Percentiles rank a stretch among this genome's conserved stretches.
Conservation (phyloP, 2,329 filamentous ascomycete genomes). For the Escovopsis weberi region DNA sequence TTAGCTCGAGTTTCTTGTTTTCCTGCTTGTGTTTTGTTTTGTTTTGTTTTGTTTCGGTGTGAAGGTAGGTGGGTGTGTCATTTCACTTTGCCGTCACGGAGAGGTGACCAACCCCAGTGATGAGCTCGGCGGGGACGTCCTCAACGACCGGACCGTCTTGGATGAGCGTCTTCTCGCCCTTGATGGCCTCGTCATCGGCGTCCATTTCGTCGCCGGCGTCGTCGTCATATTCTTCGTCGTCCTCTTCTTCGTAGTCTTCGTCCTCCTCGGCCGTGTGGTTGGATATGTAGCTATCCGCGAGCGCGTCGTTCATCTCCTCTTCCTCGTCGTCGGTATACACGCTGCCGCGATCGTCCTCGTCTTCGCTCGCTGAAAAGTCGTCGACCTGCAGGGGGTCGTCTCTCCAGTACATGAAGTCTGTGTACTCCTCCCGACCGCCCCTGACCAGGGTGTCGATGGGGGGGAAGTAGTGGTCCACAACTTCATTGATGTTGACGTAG, state of each 20-base stretch:
- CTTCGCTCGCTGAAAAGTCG: constrained; percentile 69
- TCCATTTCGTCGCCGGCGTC: constrained; percentile 10
- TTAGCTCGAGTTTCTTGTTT: constrained; percentile 17
- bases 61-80: no score
- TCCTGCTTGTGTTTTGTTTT: constrained; percentile 18
- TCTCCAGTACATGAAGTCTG: constrained; percentile 95
- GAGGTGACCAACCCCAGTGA: constrained; percentile 43
- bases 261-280: constrained; percentile 23
- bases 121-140: constrained; percentile 41
- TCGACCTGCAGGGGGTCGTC: constrained; percentile 70
- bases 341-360: constrained; percentile 31
- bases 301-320: constrained; percentile 24
- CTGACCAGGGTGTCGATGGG: constrained; percentile 76
- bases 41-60: no score
- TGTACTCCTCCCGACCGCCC: constrained; percentile 85
- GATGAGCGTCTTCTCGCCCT: constrained; percentile 13
- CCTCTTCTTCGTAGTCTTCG: constrained; percentile 25
- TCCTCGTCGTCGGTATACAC: constrained; percentile 30
- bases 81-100: constrained; percentile 15
- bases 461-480: constrained; percentile 97
- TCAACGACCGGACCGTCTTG: constrained; percentile 35
- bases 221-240: constrained; percentile 14
- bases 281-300: constrained; percentile 43
- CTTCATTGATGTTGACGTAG: constrained; percentile 92
- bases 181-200: constrained; percentile 6